Conservation (phyloP, 208 protist genomes). For the Leishmania aethiopica region DNA sequence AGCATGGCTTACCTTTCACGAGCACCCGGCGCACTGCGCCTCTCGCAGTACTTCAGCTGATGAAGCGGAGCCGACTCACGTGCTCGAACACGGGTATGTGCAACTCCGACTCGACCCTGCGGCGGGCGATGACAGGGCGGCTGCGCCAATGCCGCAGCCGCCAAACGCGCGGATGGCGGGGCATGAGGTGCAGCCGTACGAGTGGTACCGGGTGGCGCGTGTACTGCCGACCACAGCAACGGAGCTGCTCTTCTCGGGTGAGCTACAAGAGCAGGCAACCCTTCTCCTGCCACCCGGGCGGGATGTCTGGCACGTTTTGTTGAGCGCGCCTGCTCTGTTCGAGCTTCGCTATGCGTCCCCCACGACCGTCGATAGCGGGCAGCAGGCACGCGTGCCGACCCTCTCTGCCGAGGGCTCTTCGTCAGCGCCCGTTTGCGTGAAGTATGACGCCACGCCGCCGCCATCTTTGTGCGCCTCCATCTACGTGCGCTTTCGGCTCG, state of each 20-base stretch:
- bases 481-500: constrained; percentile 50
- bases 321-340: constrained; percentile 62
- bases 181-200: constrained; percentile 66
- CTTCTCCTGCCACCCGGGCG: constrained; percentile 51
- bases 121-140: neutral
- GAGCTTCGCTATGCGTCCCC: constrained; percentile 1
- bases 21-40: constrained; percentile 17
- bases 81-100: constrained; percentile 32
- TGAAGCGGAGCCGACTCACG: neutral
- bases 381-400: neutral
- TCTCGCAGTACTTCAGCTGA: neutral
- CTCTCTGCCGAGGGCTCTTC: neutral
- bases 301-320: constrained; percentile 71
- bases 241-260: constrained; percentile 40
- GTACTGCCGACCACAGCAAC: constrained; percentile 47
- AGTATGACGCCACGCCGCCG: neutral
- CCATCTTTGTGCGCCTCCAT: constrained; percentile 16
- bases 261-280: constrained; percentile 40
- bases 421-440: neutral
- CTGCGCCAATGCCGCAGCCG: neutral
- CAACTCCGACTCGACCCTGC: neutral
- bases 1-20: constrained; percentile 7
- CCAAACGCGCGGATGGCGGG: constrained; percentile 24
- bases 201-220: constrained; percentile 81
- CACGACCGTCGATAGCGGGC: neutral